phyloP scores from a whole-genome alignment of 495 filamentous ascomycete species.

The Hypoxylon intermedium region DNA sequence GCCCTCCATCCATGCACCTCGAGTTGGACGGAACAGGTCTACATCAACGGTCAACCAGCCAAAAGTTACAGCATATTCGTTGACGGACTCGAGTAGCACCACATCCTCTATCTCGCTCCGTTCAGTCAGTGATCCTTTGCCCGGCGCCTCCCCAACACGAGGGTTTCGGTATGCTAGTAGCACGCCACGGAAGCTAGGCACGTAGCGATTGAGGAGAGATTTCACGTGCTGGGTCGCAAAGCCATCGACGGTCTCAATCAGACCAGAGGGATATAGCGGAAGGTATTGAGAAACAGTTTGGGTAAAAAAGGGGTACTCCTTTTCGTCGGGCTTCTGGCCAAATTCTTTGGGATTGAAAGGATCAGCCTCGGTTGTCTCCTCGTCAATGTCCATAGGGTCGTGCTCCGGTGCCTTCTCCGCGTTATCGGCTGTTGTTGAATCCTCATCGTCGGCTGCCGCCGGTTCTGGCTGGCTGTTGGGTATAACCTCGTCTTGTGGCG shows the following conservation, averaged over 20 bases:
- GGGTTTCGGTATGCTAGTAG: constrained; percentile 56
- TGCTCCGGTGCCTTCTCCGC: constrained; percentile 15
- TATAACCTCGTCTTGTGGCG: constrained; percentile 15
- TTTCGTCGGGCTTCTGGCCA: constrained; percentile 16
- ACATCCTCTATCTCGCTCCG: constrained; percentile 41
- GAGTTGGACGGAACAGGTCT: constrained; percentile 52
- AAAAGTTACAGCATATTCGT: constrained; percentile 56
- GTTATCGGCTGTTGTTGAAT: constrained; percentile 13
- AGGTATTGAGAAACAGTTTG: constrained; percentile 58
- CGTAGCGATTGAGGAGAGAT: constrained; percentile 56
- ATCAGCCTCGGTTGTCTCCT: constrained; percentile 9
- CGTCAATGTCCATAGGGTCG: constrained; percentile 41
- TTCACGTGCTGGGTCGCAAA: constrained; percentile 54
- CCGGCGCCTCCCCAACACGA: constrained; percentile 52
- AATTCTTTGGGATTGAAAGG: constrained; percentile 11
- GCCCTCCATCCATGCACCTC: constrained; percentile 59
- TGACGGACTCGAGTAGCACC: constrained; percentile 47
- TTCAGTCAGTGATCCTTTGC: constrained; percentile 48
- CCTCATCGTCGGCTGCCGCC: constrained; percentile 15
- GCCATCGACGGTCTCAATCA: constrained; percentile 53
- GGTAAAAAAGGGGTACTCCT: constrained; percentile 55
- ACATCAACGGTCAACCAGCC: constrained; percentile 57
- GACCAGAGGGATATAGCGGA: constrained; percentile 54
- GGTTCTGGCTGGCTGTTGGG: constrained; percentile 11
- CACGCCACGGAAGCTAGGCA: constrained; percentile 53